Conservation (phyloP, 2,329 filamentous ascomycete species). For the Diaporthe sp. region DNA sequence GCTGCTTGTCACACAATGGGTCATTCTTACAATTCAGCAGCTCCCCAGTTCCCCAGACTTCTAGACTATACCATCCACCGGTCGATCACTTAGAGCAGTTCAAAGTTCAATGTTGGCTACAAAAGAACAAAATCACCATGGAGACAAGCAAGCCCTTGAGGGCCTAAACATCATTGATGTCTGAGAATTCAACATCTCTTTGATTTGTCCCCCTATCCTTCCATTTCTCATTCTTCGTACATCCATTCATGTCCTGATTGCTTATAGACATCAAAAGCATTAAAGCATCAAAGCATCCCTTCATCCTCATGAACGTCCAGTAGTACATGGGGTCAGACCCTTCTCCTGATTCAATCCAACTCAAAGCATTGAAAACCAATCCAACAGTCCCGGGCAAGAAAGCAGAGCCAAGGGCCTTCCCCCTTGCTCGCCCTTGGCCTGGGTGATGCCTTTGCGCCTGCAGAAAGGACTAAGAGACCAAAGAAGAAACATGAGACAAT, state of each 20-base stretch:
- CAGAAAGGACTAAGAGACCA: neutral
- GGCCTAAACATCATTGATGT: neutral
- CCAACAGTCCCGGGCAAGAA: neutral
- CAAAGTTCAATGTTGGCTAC: neutral
- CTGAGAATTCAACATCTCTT: constrained; percentile 13
- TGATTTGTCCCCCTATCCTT: neutral
- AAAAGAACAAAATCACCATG: neutral
- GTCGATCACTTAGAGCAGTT: neutral
- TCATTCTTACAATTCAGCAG: neutral
- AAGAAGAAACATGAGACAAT: neutral
- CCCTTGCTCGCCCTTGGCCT: neutral
- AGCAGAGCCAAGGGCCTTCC: constrained; percentile 3
- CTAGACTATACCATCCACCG: neutral
- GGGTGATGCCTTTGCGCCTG: constrained; percentile 11
- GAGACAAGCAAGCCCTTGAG: neutral
- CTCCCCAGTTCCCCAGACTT: neutral
- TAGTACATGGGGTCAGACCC: neutral
- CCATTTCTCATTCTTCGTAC: constrained; percentile 25
- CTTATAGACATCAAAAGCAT: constrained; percentile 30
- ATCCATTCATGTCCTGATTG: constrained; percentile 25
- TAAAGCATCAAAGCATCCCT: constrained; percentile 10
- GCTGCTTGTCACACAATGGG: neutral
- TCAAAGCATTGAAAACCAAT: neutral
- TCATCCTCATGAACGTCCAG: constrained; percentile 25
- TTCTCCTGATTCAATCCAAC: neutral